Percentiles rank a stretch among this genome's conserved stretches.
Conservation (phyloP, 179 eudicot species). For the Beta lomatogona region DNA sequence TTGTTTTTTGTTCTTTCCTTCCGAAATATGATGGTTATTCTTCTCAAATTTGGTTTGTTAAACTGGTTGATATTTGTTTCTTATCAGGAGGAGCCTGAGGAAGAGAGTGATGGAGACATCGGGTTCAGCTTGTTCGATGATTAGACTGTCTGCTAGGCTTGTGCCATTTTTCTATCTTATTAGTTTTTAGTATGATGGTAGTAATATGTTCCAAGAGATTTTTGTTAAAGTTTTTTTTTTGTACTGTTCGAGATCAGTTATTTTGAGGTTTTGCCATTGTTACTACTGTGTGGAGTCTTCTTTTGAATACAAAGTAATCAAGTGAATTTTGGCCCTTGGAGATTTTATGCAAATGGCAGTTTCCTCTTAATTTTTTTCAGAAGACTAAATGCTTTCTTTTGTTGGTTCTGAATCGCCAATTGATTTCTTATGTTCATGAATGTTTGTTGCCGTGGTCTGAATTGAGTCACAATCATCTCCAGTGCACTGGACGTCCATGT, state of each 20-base stretch:
- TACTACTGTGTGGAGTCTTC: neutral
- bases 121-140: conserved; percentile 71
- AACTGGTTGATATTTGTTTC: neutral
- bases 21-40: neutral
- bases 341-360: too few species aligned
- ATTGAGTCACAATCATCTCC: too few species aligned
- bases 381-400: too few species aligned
- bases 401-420: too few species aligned
- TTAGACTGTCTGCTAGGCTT: conserved; percentile 26
- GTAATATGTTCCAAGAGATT: conserved; percentile 14
- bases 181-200: conserved; percentile 18
- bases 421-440: too few species aligned
- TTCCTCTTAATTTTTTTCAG: too few species aligned
- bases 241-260: neutral
- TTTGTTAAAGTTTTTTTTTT: neutral
- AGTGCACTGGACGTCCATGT: too few species aligned
- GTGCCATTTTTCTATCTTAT: conserved; percentile 2
- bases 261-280: conserved; percentile 13
- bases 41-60: neutral
- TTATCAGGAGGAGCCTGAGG: conserved; percentile 62
- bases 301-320: conserved; percentile 20
- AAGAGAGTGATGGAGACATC: conserved; percentile 78
- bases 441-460: too few species aligned
- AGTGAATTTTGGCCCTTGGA: neutral
- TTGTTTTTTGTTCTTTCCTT: conserved; percentile 3